phyloP scores from a whole-genome alignment of 371 early-diverging fungal genomes.

The Mucor sp. region DNA sequence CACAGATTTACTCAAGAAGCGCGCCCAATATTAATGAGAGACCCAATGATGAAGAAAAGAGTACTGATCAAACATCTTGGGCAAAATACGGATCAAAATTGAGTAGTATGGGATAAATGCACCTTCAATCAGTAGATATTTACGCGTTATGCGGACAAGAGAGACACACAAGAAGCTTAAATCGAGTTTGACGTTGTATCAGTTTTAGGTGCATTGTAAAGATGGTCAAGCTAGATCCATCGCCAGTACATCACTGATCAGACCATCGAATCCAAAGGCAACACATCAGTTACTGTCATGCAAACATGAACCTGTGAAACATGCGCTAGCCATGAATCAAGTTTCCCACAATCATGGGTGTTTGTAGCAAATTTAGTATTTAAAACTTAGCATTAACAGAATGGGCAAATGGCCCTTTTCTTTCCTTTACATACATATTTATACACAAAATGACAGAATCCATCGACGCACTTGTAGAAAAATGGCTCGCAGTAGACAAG shows the following conservation, averaged over 20 bases:
- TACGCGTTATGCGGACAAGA: too few species aligned
- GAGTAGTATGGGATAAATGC: too few species aligned
- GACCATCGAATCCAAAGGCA: not conserved
- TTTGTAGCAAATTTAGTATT: not conserved
- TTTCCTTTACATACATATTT: not conserved
- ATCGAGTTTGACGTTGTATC: too few species aligned
- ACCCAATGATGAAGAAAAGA: too few species aligned
- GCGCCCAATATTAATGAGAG: too few species aligned
- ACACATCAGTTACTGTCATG: not conserved
- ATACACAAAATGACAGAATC: slow-evolving; percentile 4
- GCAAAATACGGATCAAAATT: too few species aligned
- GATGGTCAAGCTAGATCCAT: too few species aligned
- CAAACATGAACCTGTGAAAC: not conserved
- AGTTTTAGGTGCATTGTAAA: too few species aligned
- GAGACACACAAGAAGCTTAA: too few species aligned
- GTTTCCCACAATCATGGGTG: not conserved
- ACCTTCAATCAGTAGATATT: too few species aligned
- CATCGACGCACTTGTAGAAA: slow-evolving; percentile 40
- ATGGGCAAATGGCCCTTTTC: not conserved
- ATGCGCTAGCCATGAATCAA: not conserved
- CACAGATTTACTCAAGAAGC: too few species aligned
- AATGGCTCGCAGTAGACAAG: slow-evolving; percentile 79
- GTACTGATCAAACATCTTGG: too few species aligned
- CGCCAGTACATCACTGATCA: not conserved
- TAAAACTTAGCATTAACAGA: not conserved